phyloP scores from a whole-genome alignment of 2,329 filamentous ascomycete genomes.

The Trichoderma cornu-damae region DNA sequence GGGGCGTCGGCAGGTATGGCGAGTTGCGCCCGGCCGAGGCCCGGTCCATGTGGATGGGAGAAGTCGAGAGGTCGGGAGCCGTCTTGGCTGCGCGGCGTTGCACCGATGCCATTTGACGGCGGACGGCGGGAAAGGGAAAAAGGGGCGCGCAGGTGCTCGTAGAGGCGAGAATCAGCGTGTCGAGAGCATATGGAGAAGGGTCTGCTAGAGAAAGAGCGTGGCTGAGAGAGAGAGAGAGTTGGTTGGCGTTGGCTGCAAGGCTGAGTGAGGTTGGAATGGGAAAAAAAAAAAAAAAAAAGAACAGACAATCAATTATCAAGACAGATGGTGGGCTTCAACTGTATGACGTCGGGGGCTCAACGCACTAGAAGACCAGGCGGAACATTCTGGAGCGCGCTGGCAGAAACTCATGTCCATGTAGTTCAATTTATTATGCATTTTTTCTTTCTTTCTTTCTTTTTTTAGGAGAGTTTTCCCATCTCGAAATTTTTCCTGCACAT shows the following conservation, averaged over 20 bases:
- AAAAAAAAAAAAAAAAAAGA: too few species aligned
- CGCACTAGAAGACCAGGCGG: neutral
- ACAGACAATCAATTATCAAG: too few species aligned
- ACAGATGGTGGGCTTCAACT: neutral
- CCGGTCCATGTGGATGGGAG: conserved; percentile 15
- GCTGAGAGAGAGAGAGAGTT: neutral
- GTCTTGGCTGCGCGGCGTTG: neutral
- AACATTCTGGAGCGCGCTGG: conserved; percentile 2
- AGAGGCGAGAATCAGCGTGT: neutral
- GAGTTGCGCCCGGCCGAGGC: conserved; percentile 36
- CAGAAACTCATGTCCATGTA: too few species aligned
- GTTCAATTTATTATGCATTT: too few species aligned
- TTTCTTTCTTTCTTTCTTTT: too few species aligned
- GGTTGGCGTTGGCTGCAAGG: neutral
- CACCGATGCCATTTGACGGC: conserved; percentile 3
- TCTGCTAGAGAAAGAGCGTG: neutral
- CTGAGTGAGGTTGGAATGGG: too few species aligned
- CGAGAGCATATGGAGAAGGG: neutral
- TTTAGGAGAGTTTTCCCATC: too few species aligned
- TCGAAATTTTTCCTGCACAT: too few species aligned
- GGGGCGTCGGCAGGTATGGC: conserved; percentile 64
- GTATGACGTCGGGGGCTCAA: conserved; percentile 12
- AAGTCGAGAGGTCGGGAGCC: neutral
- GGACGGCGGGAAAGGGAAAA: neutral
- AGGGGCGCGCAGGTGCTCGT: neutral